phyloP scores from a whole-genome alignment of 345 rosid genomes.

The Acer negundo region DNA sequence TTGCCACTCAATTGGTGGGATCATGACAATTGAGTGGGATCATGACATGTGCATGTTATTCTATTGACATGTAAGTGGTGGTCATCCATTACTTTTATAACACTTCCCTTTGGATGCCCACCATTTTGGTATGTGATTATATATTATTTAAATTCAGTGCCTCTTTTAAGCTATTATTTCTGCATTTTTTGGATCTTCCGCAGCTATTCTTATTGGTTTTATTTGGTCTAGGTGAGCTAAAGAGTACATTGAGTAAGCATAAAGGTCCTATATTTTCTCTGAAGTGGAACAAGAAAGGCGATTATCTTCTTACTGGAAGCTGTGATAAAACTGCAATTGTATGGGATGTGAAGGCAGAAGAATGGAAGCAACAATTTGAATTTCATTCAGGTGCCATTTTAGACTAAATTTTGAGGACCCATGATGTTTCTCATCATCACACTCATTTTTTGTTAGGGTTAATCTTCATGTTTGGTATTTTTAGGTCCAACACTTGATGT shows the following conservation, averaged over 20 bases:
- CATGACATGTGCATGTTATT: too few relatives aligned
- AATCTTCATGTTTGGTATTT: slow-evolving; percentile 15
- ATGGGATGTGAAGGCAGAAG: slow-evolving; percentile 97
- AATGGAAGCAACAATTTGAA: slow-evolving; percentile 93
- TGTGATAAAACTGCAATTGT: slow-evolving; percentile 96
- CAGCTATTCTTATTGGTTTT: slow-evolving; percentile 10
- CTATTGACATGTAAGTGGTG: too few relatives aligned
- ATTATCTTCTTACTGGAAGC: slow-evolving; percentile 98
- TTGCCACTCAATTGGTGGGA: too few relatives aligned
- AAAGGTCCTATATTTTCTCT: slow-evolving; percentile 96
- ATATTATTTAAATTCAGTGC: background rate
- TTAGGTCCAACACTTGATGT: slow-evolving; percentile 98
- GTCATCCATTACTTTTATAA: too few relatives aligned
- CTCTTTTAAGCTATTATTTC: background rate
- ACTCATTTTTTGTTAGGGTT: background rate
- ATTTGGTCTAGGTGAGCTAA: slow-evolving; percentile 69
- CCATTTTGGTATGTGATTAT: background rate
- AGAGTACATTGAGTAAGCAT: slow-evolving; percentile 84
- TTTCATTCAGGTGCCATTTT: slow-evolving; percentile 68
- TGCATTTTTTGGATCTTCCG: background rate
- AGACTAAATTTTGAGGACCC: background rate
- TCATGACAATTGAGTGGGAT: too few relatives aligned
- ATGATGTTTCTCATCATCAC: background rate
- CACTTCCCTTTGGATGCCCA: too few relatives aligned
- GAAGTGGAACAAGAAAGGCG: slow-evolving; percentile 99